phyloP scores from a whole-genome alignment of 2,329 filamentous ascomycete genomes.

The Cercospora sesami region DNA sequence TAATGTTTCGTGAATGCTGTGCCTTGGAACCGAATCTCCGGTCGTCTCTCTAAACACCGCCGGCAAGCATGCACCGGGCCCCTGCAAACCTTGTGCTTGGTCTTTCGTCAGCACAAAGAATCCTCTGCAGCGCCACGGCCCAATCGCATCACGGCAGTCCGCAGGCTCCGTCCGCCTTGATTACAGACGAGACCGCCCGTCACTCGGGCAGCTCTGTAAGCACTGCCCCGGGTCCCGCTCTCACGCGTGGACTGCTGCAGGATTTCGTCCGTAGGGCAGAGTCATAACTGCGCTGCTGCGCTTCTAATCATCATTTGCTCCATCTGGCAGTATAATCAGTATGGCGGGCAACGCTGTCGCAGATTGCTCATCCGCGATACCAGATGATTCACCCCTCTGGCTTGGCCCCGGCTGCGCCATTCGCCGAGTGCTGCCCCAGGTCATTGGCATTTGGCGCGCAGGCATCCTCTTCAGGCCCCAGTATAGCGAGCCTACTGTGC shows the following conservation, averaged over 20 bases:
- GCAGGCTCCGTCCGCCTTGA: conserved; percentile 17
- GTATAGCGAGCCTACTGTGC: conserved; percentile 2
- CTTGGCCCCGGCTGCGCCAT: conserved; percentile 16
- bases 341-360: background rate
- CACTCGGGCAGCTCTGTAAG: conserved; percentile 15
- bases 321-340: background rate
- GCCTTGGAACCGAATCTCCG: conserved; percentile 21
- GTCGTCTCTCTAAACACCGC: conserved; percentile 13
- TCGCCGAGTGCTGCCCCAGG: background rate
- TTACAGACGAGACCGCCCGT: conserved; percentile 14
- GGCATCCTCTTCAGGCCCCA: conserved; percentile 17
- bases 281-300: background rate
- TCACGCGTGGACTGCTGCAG: background rate
- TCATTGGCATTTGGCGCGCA: conserved; percentile 12
- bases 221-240: conserved; percentile 6
- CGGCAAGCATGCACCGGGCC: conserved; percentile 2
- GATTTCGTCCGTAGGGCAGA: conserved; percentile 11
- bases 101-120: conserved; percentile 16
- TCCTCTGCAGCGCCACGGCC: conserved; percentile 17
- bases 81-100: conserved; percentile 11
- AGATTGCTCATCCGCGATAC: conserved; percentile 16
- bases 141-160: conserved; percentile 19
- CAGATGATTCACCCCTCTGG: conserved; percentile 9
- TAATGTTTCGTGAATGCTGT: conserved; percentile 16
- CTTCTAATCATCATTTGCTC: conserved; percentile 3